Evolutionary conservation across 805 yeast species (phyloP).

Genomic region (Starmerella powellii): DNA sequence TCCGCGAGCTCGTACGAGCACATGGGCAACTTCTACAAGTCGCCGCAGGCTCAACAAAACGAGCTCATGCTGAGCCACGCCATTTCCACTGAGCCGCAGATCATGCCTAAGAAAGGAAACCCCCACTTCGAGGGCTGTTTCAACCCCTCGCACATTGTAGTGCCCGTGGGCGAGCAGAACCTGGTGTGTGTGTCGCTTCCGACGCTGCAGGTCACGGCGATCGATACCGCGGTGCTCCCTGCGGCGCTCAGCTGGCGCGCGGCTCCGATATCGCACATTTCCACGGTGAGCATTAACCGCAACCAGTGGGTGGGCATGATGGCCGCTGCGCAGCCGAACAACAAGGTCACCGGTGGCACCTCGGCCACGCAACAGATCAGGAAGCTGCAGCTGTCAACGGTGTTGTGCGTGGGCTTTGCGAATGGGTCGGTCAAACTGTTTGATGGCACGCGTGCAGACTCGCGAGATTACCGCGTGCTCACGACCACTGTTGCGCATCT

Average conservation of each 20-base stretch:
- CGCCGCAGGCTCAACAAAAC: slow-evolving; percentile 31
- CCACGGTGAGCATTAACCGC: slow-evolving; percentile 46
- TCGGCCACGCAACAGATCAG: slow-evolving; percentile 43
- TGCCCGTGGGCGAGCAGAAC: slow-evolving; percentile 28
- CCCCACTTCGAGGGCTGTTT: slow-evolving; percentile 56
- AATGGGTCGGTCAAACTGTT: slow-evolving; percentile 70
- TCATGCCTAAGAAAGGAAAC: slow-evolving; percentile 12
- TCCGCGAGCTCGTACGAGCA: slow-evolving; percentile 71
- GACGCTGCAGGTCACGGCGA: slow-evolving; percentile 29
- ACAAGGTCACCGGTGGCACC: slow-evolving; percentile 68
- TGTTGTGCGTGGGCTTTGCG: slow-evolving; percentile 47
- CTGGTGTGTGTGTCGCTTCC: slow-evolving; percentile 17
- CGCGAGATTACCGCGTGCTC: slow-evolving; percentile 45
- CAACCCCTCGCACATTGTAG: slow-evolving; percentile 54
- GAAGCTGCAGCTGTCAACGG: slow-evolving; percentile 46
- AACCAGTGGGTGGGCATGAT: slow-evolving; percentile 73
- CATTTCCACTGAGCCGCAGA: slow-evolving; percentile 5
- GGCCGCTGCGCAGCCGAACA: slow-evolving; percentile 35
- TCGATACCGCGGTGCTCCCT: slow-evolving; percentile 56
- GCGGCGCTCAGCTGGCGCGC: slow-evolving; percentile 68
- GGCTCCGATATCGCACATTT: slow-evolving; percentile 51
- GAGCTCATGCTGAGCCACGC: slow-evolving; percentile 9
- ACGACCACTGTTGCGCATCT: slow-evolving; percentile 43
- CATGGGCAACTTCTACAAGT: slow-evolving; percentile 59
- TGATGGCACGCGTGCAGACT: slow-evolving; percentile 71